Base-by-base conservation (phyloP, 1,284 basidiomycete species). In the Cryptococcus hybrid region DNA sequence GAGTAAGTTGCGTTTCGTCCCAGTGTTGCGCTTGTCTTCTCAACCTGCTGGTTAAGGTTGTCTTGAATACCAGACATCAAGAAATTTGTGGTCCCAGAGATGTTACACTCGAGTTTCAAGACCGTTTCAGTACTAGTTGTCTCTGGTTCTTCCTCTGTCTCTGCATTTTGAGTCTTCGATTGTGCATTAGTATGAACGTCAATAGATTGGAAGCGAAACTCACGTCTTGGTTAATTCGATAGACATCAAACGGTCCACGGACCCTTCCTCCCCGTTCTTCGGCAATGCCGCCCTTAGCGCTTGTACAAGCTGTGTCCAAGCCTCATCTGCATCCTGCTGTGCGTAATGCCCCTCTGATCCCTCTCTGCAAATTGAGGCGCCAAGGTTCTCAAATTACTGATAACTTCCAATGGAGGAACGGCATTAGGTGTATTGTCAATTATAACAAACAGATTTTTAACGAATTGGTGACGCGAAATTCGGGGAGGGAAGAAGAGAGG, bases 301-400 rank as follows among this genome's bases (percentile, higher is more conserved):
- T 54, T 88, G 87, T n/a, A 93, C 80, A 61, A 98, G 85, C 56
- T 89, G 85, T 2, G 84, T 85, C 84, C 90, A 97, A 60, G 91
- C 96, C 76, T 99, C 95, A 72, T 98, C 95, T 11, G 95, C 95
- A 73, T 99, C 95, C 82, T 98, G 95, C 76, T 98, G 95, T 2
- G 93, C 88, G 68, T 86, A 95, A 5, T 82, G 82, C 1, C 83
- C 63, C 79, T 60, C 71, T 82, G 70, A 78, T 83, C 74, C 80
- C 83, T 75, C 74, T 99, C 93, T 4, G 87, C 90, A 69, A 99
- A 99, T 76, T 98, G 96, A 2, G 95, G 95, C 15, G 91, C 88
- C 1, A 88, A 85, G 55, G 85, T 82, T 18, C 93, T 85, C 43
- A 98, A 82, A 34, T 86, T 81, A 60, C 79, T 79, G 52, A 96